Percentiles rank a stretch among this genome's conserved stretches.
These are phyloP conservation scores for Globisporangium ultimum DNA, from an alignment of 352 stramenopile genomes.

Conservation along the genomic window DNA sequence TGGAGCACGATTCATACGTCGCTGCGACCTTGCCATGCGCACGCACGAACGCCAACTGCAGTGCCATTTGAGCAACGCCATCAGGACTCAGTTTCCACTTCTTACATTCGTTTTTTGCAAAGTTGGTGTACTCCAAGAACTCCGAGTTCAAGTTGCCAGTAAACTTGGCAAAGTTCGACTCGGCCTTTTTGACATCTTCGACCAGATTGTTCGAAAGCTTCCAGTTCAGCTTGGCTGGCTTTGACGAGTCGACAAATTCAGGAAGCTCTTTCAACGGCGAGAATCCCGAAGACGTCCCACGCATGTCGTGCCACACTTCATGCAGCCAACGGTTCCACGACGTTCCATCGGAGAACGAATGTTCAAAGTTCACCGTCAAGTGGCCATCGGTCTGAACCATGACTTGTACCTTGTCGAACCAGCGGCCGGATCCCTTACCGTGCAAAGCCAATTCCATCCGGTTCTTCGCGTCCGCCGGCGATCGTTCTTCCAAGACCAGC, in stretches of 20 bases:
- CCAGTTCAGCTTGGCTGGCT: conserved; percentile 58
- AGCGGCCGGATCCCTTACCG: conserved; percentile 77
- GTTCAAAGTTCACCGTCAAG: conserved; percentile 93
- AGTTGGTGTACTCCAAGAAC: conserved; percentile 83
- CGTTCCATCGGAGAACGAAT: conserved; percentile 92
- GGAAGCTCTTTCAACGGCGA: conserved; percentile 59
- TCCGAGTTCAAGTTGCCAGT: conserved; percentile 69
- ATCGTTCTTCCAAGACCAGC: conserved; percentile 82
- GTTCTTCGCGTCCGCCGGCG: conserved; percentile 58
- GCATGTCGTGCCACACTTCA: conserved; percentile 91
- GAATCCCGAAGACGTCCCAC: conserved; percentile 71
- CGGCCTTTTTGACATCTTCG: conserved; percentile 69
- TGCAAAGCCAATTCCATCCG: conserved; percentile 84
- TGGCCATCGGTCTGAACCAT: conserved; percentile 82
- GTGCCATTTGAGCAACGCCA: conserved; percentile 88
- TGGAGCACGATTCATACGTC: conserved; percentile 93
- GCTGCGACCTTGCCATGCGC: conserved; percentile 72
- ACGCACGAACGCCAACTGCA: conserved; percentile 88
- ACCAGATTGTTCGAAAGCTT: conserved; percentile 77
- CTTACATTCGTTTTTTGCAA: conserved; percentile 91
- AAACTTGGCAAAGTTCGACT: conserved; percentile 64
- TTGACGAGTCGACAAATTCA: conserved; percentile 38
- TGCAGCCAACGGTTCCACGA: conserved; percentile 92
- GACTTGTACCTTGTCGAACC: conserved; percentile 94
- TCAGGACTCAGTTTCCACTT: conserved; percentile 90